Evolutionary conservation across 805 yeast species (phyloP), one percentile per base, ranked within the genome.

Genomic region (Zygotorulaspora danielsina): DNA sequence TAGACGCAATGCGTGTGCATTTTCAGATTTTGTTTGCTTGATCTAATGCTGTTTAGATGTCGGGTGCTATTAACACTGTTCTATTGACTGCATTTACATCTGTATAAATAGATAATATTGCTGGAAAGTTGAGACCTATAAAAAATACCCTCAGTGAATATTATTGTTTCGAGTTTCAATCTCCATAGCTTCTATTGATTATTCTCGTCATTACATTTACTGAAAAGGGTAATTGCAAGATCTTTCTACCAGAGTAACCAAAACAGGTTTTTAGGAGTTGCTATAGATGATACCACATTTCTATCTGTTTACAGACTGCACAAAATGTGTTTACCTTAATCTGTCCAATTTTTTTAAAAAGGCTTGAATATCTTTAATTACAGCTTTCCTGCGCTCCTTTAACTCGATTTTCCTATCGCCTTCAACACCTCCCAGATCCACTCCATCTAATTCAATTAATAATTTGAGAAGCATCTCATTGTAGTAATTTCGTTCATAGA

Each of bases 391-490:
- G 54, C 70, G 69, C 17, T 66, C 66, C 47, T 84, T 75, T 48
- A 84, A 64, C 1, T 66, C 63, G 1, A 64, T 73, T 51, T 71
- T 73, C 9, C 45, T 38, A 34, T 74, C 74, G 19, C 69, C 69
- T 7, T 66, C 67, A 4, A 59, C 21, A 15, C 46, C 57, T 4
- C 51, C 39, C 10, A 65, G 50, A 44, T 80, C 83, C 24, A 84
- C 67, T 2, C 75, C 79, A 51, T 84, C 94, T 39, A 84, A 65
- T 45, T 71, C 75, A 70, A 84, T 71, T 48, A 83, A 60, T 46
- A 80, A 70, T 55, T 82, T 81, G 57, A 84, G 65, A 30, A 84
- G 62, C 70, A 73, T 73, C 58, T 84, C 94, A 51, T 79, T 81
- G 57, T 69, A 78, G 55, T 70, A 83, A 37, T 73, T 71, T 49